A percentile compares a stretch with the other conserved stretches of the same genome.
Evolutionary conservation across 768 basidiomycete species (phyloP).

Genomic region (Podaxis sp.): DNA sequence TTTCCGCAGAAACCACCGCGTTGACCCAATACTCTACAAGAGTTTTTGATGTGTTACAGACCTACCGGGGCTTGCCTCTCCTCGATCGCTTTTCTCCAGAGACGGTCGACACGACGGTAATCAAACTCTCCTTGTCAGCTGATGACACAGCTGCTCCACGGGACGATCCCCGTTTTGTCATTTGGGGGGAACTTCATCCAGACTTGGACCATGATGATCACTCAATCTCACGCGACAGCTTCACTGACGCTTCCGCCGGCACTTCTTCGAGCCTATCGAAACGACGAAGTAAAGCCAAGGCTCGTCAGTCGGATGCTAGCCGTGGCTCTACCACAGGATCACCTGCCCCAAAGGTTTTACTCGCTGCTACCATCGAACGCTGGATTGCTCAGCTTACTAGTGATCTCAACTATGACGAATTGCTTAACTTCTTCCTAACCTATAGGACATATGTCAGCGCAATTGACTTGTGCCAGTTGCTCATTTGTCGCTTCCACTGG

Average conservation of each 20-base stretch:
- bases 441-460: conserved; percentile 83
- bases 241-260: conserved; percentile 24
- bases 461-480: conserved; percentile 73
- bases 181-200: conserved; percentile 68
- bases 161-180: conserved; percentile 87
- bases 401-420: conserved; percentile 80
- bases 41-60: conserved; percentile 79
- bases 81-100: conserved; percentile 62
- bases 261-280: conserved; percentile 27
- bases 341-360: conserved; percentile 43
- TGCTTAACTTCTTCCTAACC: conserved; percentile 88
- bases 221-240: conserved; percentile 30
- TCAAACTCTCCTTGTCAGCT: conserved; percentile 63
- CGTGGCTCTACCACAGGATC: conserved; percentile 16
- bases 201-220: conserved; percentile 29
- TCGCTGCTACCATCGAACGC: conserved; percentile 89
- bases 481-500: conserved; percentile 90
- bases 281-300: conserved; percentile 29
- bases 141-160: conserved; percentile 70
- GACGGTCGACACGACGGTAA: conserved; percentile 57
- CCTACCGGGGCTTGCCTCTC: conserved; percentile 70
- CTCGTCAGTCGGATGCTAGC: conserved; percentile 23
- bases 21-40: conserved; percentile 67
- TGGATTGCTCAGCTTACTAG: conserved; percentile 92
- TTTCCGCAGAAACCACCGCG: conserved; percentile 42